phyloP scores from a whole-genome alignment of 2,329 filamentous ascomycete species.

The Fusarium vanettenii region DNA sequence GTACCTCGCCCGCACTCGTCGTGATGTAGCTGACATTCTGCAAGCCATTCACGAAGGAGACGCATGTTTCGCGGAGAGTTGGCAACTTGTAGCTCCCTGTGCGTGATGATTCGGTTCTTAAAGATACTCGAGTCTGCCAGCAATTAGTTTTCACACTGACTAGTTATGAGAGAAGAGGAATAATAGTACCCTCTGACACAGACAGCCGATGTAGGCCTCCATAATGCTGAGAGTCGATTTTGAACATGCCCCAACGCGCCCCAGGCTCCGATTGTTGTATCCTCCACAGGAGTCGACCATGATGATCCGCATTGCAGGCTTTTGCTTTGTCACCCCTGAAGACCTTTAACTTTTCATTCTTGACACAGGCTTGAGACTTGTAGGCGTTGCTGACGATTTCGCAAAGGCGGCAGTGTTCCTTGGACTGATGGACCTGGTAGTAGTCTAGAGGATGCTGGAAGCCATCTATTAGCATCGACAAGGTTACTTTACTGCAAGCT shows the following conservation, averaged over 20 bases:
- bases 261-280: neutral
- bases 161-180: no score
- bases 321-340: neutral
- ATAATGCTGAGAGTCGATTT: neutral
- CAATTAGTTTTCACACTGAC: neutral
- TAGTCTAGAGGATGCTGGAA: neutral
- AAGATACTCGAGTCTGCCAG: neutral
- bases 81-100: neutral
- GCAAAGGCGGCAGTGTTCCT: neutral
- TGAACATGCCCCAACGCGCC: neutral
- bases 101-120: neutral
- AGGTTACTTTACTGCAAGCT: neutral
- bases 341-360: neutral
- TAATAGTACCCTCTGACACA: neutral
- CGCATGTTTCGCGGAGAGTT: neutral
- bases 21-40: neutral
- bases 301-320: neutral
- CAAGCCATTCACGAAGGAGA: neutral
- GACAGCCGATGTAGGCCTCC: neutral
- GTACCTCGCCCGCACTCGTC: neutral
- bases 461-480: neutral
- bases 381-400: neutral
- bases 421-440: neutral
- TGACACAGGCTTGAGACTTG: neutral
- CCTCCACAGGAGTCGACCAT: neutral